Conservation (phyloP, 1,139 yeast species). For the Suhomyces guaymorum region DNA sequence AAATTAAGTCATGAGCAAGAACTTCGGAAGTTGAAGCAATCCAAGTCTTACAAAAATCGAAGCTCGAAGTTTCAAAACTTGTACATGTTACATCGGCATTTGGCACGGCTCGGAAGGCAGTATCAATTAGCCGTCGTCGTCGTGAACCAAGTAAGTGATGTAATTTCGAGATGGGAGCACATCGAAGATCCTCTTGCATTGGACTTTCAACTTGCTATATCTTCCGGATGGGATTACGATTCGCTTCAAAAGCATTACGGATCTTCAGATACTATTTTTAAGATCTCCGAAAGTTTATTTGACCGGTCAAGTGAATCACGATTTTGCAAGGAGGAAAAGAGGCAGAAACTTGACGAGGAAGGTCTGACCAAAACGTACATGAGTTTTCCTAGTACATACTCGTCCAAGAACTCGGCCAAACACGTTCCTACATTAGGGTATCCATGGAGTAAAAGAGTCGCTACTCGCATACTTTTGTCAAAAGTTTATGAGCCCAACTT, state of each 20-base stretch:
- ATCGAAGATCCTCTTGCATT: slow-evolving; percentile 45
- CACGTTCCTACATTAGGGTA: slow-evolving; percentile 45
- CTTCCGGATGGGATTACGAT: slow-evolving; percentile 81
- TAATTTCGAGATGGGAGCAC: slow-evolving; percentile 14
- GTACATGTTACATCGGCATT: slow-evolving; percentile 45
- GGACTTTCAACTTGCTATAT: slow-evolving; percentile 72
- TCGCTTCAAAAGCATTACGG: no score
- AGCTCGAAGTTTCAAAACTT: slow-evolving; percentile 45
- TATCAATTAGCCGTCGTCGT: slow-evolving; percentile 63
- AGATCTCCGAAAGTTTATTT: no score
- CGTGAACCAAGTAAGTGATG: slow-evolving; percentile 79
- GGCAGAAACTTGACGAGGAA: neutral
- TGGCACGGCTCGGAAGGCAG: slow-evolving; percentile 51
- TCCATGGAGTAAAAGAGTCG: slow-evolving; percentile 39
- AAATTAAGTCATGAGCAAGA: slow-evolving; percentile 31
- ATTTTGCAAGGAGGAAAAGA: no score
- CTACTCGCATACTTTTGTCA: slow-evolving; percentile 34
- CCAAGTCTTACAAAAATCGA: slow-evolving; percentile 32
- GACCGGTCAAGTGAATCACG: no score
- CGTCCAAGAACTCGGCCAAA: slow-evolving; percentile 6
- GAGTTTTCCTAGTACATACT: no score
- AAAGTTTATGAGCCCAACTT: slow-evolving; percentile 34
- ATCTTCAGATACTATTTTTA: no score
- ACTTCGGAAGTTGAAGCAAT: slow-evolving; percentile 29
- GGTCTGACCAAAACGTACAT: no score